Evolutionary conservation across 2,329 filamentous ascomycete genomes (phyloP).

Genomic region (Sclerotinia nivalis): DNA sequence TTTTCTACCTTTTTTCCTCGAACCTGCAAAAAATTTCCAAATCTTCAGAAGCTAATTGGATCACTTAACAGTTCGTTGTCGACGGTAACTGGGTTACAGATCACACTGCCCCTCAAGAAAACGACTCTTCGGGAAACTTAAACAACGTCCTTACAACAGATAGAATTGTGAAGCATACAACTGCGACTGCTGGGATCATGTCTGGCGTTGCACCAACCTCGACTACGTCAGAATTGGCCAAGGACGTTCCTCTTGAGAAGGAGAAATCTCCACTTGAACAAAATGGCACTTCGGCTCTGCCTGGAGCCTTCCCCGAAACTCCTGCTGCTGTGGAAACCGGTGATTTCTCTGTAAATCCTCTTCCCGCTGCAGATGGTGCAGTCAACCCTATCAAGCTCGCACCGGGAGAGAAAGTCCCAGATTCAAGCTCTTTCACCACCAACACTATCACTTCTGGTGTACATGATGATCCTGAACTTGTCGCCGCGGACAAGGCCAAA

Average conservation of each 20-base stretch:
- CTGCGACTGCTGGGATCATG: constrained; percentile 53
- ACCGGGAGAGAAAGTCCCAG: constrained; percentile 79
- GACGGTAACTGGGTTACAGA: constrained; percentile 90
- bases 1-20: neutral
- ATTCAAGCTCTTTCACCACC: constrained; percentile 60
- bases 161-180: constrained; percentile 58
- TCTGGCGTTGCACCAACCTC: constrained; percentile 70
- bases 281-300: constrained; percentile 51
- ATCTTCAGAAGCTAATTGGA: constrained; percentile 22
- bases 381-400: constrained; percentile 80
- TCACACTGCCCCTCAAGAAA: constrained; percentile 75
- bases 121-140: constrained; percentile 78
- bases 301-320: constrained; percentile 73
- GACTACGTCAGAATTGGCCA: constrained; percentile 70
- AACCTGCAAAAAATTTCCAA: neutral
- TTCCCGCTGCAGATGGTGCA: constrained; percentile 62
- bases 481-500: constrained; percentile 50
- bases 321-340: constrained; percentile 53
- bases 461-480: constrained; percentile 78
- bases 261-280: constrained; percentile 36
- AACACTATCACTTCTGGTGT: constrained; percentile 73
- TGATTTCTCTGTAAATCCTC: constrained; percentile 55
- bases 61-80: constrained; percentile 75
- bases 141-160: constrained; percentile 88
- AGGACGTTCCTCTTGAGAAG: constrained; percentile 61